Conservation (phyloP, 1,139 yeast species). For the Pichia sp. region DNA sequence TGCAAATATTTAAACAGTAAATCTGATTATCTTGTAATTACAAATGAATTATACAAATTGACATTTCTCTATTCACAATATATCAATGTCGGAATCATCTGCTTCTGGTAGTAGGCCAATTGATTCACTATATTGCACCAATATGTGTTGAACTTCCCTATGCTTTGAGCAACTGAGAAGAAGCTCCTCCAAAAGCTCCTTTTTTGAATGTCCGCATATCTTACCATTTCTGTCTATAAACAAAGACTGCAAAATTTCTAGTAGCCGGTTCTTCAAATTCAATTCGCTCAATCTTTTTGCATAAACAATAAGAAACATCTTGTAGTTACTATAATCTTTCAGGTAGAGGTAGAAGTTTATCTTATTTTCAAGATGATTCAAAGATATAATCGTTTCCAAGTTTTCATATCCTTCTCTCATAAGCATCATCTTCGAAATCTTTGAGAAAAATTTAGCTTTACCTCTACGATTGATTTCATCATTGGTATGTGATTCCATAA, state of each 20-base stretch:
- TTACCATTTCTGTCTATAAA: conserved; percentile 39
- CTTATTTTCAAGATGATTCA: conserved; percentile 86
- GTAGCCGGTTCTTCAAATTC: conserved; percentile 65
- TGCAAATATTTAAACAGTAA: neutral
- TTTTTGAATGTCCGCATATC: conserved; percentile 59
- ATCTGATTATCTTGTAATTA: neutral
- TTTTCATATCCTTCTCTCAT: conserved; percentile 96
- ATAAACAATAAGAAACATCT: conserved; percentile 58
- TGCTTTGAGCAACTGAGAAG: conserved; percentile 68
- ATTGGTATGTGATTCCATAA: conserved; percentile 80
- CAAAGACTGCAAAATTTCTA: conserved; percentile 67
- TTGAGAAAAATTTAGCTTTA: conserved; percentile 77
- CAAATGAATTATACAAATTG: neutral
- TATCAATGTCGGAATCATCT: conserved; percentile 22
- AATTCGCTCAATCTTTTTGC: conserved; percentile 76
- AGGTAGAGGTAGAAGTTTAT: conserved; percentile 67
- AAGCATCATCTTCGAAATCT: conserved; percentile 83
- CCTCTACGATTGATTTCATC: conserved; percentile 82
- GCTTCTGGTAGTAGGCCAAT: conserved; percentile 40
- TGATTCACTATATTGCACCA: conserved; percentile 54
- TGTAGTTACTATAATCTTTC: conserved; percentile 63
- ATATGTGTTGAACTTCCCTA: conserved; percentile 79
- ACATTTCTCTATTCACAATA: conserved; percentile 13
- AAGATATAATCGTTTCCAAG: conserved; percentile 78
- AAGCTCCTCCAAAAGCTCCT: conserved; percentile 59